Conservation (phyloP, 1,139 yeast species). For the Hemisphaericaspora lyxosophila region DNA sequence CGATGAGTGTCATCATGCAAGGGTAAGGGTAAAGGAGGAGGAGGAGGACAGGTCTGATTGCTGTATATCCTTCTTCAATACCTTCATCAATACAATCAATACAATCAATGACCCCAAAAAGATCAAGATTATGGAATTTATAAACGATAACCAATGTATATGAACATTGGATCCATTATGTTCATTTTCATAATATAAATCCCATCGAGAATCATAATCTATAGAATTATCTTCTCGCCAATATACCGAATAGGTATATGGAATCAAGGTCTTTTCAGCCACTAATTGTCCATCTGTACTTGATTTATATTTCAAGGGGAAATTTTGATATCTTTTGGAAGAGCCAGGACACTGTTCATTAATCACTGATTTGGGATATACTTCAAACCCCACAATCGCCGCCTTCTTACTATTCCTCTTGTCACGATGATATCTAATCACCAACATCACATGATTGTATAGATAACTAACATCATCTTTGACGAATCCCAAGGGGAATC, state of each 20-base stretch:
- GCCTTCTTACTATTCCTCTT: constrained; percentile 33
- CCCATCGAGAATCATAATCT: constrained; percentile 74
- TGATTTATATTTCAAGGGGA: constrained; percentile 36
- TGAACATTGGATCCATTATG: constrained; percentile 40
- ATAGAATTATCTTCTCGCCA: constrained; percentile 81
- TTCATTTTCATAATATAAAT: constrained; percentile 62
- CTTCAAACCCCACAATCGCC: constrained; percentile 86
- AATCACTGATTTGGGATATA: constrained; percentile 78
- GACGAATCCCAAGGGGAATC: constrained; percentile 80
- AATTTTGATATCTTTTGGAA: constrained; percentile 54
- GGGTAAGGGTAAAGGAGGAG: constrained; percentile 22
- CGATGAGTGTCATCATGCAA: constrained; percentile 10
- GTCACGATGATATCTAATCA: constrained; percentile 70
- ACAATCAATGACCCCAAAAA: constrained; percentile 59
- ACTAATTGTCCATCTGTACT: constrained; percentile 20
- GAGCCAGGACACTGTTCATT: constrained; percentile 72
- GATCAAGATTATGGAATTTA: constrained; percentile 64
- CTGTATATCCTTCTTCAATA: constrained; percentile 42
- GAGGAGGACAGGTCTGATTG: constrained; percentile 8
- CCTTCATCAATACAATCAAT: constrained; percentile 59
- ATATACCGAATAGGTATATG: constrained; percentile 82
- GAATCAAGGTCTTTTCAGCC: constrained; percentile 43
- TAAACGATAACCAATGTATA: constrained; percentile 71
- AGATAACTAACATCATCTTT: constrained; percentile 57
- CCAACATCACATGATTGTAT: constrained; percentile 80